Percentiles rank a stretch among this genome's conserved stretches.
Conservation (phyloP, 2,329 filamentous ascomycete genomes). For the Cryoendolithus antarcticus region DNA sequence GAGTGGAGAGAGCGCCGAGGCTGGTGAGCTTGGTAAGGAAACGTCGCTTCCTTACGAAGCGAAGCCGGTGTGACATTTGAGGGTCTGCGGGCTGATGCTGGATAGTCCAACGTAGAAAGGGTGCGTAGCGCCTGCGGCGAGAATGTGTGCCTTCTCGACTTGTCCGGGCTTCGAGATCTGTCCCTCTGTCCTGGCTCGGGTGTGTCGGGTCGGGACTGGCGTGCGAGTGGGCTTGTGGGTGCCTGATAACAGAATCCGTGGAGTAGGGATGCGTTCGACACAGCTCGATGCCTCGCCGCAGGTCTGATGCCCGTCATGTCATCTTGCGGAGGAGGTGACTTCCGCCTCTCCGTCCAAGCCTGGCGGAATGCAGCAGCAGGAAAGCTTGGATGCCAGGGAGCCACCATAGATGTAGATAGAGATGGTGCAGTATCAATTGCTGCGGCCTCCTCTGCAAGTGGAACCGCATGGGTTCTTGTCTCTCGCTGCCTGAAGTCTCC, state of each 20-base stretch:
- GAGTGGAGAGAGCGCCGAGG: constrained; percentile 43
- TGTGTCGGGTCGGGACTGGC: constrained; percentile 31
- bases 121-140: constrained; percentile 48
- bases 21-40: constrained; percentile 52
- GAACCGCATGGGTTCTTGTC: constrained; percentile 7
- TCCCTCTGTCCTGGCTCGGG: constrained; percentile 23
- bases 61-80: constrained; percentile 24
- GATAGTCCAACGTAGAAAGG: constrained; percentile 28
- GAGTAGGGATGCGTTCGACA: constrained; percentile 52
- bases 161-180: constrained; percentile 32
- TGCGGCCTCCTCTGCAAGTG: constrained; percentile 8
- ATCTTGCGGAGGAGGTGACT: constrained; percentile 6
- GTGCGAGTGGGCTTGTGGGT: constrained; percentile 83
- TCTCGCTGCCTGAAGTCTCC: constrained; percentile 47
- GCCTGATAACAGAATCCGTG: constrained; percentile 74
- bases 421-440: constrained; percentile 12
- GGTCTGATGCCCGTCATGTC: constrained; percentile 28
- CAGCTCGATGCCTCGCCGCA: constrained; percentile 25
- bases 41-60: constrained; percentile 46
- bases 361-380: constrained; percentile 25
- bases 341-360: constrained; percentile 8
- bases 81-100: constrained; percentile 14
- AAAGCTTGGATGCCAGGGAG: constrained; percentile 43
- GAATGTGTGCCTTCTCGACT: constrained; percentile 57
- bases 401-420: constrained; percentile 40